Evolutionary conservation across 208 protist species (phyloP).

Genomic region (Acanthamoeba castellanii): DNA sequence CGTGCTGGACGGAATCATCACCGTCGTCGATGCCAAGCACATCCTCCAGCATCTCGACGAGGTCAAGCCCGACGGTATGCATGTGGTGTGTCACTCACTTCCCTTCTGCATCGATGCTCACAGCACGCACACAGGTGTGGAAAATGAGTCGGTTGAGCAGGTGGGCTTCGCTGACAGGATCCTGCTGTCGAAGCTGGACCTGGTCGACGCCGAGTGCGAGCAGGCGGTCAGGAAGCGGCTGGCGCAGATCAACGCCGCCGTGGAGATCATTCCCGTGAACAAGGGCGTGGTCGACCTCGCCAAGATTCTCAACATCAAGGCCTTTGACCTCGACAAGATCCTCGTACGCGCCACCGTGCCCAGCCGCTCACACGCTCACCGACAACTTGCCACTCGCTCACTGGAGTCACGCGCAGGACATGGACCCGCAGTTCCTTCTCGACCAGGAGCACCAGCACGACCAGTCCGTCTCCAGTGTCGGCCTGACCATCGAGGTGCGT

Average conservation of each 20-base stretch:
- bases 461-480: slow-evolving; percentile 57
- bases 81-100: neutral
- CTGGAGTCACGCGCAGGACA: neutral
- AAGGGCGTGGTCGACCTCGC: slow-evolving; percentile 50
- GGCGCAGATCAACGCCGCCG: slow-evolving; percentile 75
- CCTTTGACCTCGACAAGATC: slow-evolving; percentile 77
- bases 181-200: slow-evolving; percentile 82
- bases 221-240: slow-evolving; percentile 9
- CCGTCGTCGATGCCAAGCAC: slow-evolving; percentile 81
- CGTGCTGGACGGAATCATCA: slow-evolving; percentile 83
- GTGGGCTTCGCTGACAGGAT: slow-evolving; percentile 83
- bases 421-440: slow-evolving; percentile 59
- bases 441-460: slow-evolving; percentile 79
- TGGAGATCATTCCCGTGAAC: slow-evolving; percentile 31
- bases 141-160: slow-evolving; percentile 54
- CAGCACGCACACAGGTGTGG: slow-evolving; percentile 22
- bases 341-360: neutral
- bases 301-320: slow-evolving; percentile 77
- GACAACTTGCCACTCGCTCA: neutral
- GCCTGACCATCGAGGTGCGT: neutral
- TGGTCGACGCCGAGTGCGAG: slow-evolving; percentile 72
- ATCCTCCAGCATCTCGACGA: slow-evolving; percentile 79
- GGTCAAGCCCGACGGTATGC: slow-evolving; percentile 18
- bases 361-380: neutral
- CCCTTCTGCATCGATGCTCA: neutral